Base-by-base conservation (phyloP, 1,284 basidiomycete species). In the Trametes hirsuta region DNA sequence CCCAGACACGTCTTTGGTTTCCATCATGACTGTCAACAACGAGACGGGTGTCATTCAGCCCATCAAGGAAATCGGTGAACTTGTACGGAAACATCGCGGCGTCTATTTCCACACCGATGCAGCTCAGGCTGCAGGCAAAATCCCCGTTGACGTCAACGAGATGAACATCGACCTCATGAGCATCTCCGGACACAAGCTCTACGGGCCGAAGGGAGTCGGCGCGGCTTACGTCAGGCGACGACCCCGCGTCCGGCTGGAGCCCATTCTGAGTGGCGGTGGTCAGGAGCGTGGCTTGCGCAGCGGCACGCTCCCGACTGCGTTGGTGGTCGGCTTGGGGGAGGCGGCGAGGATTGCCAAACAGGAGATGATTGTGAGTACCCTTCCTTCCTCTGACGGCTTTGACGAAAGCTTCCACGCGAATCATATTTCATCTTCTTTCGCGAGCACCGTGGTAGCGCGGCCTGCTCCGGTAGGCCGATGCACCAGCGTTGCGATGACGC, bases 41-140 rank as follows among this genome's bases (percentile, higher is more conserved):
- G 97, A 99, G 80, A 99, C 96, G 6, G 97, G 97, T 49, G 96
- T 98, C 63, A 97, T 99, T 63, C 97, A 99, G 74, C 97, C 97
- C 1, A 84, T 99, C 64, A 92, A 93, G 73, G 95, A 98, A 75
- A 99, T 99, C 66, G 97, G 96, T 24, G 84, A 86, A 4, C 83
- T 97, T 34, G 75, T 94, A 52, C 86, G 89, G 72, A 87, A 92
- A 75, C 84, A 94, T 74, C 87, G 95, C 69, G 92, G 94, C 11
- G 85, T 97, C 14, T 91, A 95, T 76, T 91, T 99, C 82, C 97
- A 99, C 78, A 97, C 97, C 22, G 97, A 99, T 75, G 97, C 94
- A 18, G 97, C 97, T 0, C 97, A 99, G 76, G 97, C 96, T 4
- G 87, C 88, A 12, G 97, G 97, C 53, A 97, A 97, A 77, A 88